Evolutionary conservation across 352 stramenopile species (phyloP), one percentile per base, ranked within the genome.

Genomic region (Phytophthora quininea): DNA sequence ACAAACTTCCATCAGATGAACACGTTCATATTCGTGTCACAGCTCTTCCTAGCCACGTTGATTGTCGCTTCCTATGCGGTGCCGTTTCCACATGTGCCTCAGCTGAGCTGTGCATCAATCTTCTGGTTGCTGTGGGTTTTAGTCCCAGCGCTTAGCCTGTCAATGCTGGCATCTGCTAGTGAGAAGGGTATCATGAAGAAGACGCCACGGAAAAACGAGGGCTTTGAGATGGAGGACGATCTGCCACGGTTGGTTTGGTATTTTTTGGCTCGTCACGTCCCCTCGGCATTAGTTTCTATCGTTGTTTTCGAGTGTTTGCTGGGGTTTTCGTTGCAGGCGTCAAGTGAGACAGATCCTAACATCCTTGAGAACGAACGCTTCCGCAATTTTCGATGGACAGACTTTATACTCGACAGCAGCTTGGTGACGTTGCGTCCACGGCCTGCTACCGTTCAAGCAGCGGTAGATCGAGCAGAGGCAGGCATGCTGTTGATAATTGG

Each of bases 1-100:
- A 92, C 84, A 14, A 96, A 96, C 57, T 93, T 91, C 30, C 76
- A 90, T 53, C 86, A 94, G 69, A 84, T 94, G 74, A 80, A 91
- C 56, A 73, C 82, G 12, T 96, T 92, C 58, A 93, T 94, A 53
- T 96, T 94, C 54, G 83, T 96, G 7, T 94, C 87, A 45, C 86
- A 94, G 68, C 67, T 95, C 14, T 91, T 88, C 54, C 76, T 96
- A 31, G 86, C 85, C 30, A 93, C 85, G 40, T 43, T 95, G 40
- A 88, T 96, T 33, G 62, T 90, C 24, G 62, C 69, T 1, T 84
- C 85, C 0, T 93, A 95, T 54, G 50, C 86, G 8, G 63, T 92
- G 33, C 88, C 88, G 38, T 93, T 96, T 61, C 88, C 88, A 14
- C 69, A 91, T 31, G 80, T 92, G 12, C 84, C 88, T 15, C 84